Base-by-base conservation (phyloP, 2,329 filamentous ascomycete genomes). In the Aspergillus texensis region DNA sequence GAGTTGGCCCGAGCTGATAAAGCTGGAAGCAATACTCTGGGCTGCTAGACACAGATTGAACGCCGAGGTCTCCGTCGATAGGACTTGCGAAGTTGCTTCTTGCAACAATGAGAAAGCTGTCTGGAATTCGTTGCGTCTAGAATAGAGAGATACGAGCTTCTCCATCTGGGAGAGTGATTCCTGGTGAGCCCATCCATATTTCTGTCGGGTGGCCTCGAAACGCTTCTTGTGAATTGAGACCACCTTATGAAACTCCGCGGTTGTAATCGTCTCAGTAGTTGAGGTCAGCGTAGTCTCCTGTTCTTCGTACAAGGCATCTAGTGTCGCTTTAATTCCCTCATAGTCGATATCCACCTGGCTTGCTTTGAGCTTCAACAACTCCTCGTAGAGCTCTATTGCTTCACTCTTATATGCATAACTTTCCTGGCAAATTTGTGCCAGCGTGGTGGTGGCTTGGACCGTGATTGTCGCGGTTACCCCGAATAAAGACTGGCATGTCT, bases 281-380 rank as follows among this genome's bases (percentile, higher is more conserved):
- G 68, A 68, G 1, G 68, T 65, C 0, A 69, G 67, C 4, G 71
- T 66, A 0, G 70, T 63, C 10, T 71, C 69, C 62, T 80, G 73
- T 36, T 80, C 75, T 57, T 80, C 79, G 48, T 78, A 77, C 19
- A 80, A 72, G 1, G 72, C 70, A 30, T 80, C 77, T 6, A 80
- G 66, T 0, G 67, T 76, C 0, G 73, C 72, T 2, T 65, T 66
- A 39, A 80, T 77, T 36, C 79, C 77, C 1, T 74, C 62, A 4
- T 70, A 62, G 46, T 80, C 74, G 50, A 78, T 68, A 24, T 46
- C 43, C 9, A 46, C 43, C 50, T 76, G 73, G 2, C 61, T 64
- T 0, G 75, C 75, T 53, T 76, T 67, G 11, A 70, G 70, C 54
- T 74, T 71, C 21, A 78, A 67, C 0, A 80, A 71, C 57, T 78